Percentiles rank a stretch among this genome's conserved stretches.
These are phyloP conservation scores for Lentinula lateritia DNA, from an alignment of 768 basidiomycete genomes.

Conservation along the genomic window DNA sequence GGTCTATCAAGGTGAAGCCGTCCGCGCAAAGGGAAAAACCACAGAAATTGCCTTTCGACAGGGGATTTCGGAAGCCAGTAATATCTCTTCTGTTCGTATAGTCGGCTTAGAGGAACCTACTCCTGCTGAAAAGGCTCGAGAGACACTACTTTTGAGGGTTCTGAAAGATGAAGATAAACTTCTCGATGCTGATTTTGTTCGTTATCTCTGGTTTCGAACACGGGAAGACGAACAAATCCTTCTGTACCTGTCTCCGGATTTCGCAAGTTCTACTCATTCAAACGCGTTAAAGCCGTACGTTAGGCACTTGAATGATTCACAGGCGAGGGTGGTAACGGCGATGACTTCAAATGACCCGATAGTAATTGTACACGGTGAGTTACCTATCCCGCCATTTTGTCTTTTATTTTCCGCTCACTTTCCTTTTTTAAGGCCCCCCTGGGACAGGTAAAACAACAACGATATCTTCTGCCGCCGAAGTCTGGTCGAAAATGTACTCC, in stretches of 20 bases:
- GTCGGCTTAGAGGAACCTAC: constrained; percentile 36
- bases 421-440: constrained; percentile 32
- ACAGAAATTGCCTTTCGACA: constrained; percentile 26
- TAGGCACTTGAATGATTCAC: constrained; percentile 29
- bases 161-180: constrained; percentile 27
- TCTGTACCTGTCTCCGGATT: background rate
- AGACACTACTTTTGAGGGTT: constrained; percentile 29
- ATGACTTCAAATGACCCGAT: constrained; percentile 27
- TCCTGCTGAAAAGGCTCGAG: constrained; percentile 31
- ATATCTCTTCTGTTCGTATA: constrained; percentile 29
- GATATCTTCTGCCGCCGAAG: constrained; percentile 36
- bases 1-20: constrained; percentile 25
- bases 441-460: constrained; percentile 52
- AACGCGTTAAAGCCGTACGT: background rate
- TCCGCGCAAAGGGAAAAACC: constrained; percentile 24
- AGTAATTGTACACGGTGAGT: constrained; percentile 34
- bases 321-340: constrained; percentile 26
- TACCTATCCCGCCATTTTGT: background rate
- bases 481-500: constrained; percentile 22
- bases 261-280: background rate
- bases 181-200: constrained; percentile 26
- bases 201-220: constrained; percentile 33
- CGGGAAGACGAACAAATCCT: constrained; percentile 7
- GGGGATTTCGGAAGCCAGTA: constrained; percentile 8
- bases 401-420: background rate